Evolutionary conservation across 805 yeast genomes (phyloP).

Genomic region (Blastobotrys parvus): DNA sequence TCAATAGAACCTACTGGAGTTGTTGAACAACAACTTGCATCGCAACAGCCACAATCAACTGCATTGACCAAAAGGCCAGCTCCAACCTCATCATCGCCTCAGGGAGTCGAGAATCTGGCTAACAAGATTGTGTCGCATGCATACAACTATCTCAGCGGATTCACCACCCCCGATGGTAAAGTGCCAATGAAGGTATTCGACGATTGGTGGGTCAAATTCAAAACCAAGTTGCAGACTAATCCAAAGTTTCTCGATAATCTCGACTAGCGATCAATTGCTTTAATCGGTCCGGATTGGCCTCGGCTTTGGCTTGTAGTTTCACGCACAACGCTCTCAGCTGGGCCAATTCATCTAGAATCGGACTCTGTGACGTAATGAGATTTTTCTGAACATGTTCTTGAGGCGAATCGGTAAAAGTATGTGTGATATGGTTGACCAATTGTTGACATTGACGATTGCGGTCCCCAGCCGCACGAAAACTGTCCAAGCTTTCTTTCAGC

Average conservation of each 20-base stretch:
- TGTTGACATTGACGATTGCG: not conserved
- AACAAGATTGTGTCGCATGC: slow-evolving; percentile 87
- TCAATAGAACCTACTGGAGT: slow-evolving; percentile 72
- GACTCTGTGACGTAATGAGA: slow-evolving; percentile 2
- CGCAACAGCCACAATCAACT: slow-evolving; percentile 32
- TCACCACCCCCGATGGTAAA: slow-evolving; percentile 67
- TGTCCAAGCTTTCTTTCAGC: not conserved
- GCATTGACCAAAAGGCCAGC: slow-evolving; percentile 29
- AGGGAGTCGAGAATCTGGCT: slow-evolving; percentile 44
- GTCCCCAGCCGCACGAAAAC: slow-evolving; percentile 1
- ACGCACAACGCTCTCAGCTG: slow-evolving; percentile 3
- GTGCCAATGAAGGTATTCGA: slow-evolving; percentile 85
- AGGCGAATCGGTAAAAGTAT: not conserved
- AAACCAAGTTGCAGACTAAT: slow-evolving; percentile 61
- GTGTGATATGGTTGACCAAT: not conserved
- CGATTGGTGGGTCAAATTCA: slow-evolving; percentile 91
- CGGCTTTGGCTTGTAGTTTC: slow-evolving; percentile 1
- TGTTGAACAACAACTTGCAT: slow-evolving; percentile 51
- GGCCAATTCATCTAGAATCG: slow-evolving; percentile 5
- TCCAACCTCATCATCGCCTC: not conserved
- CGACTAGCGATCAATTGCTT: slow-evolving; percentile 13
- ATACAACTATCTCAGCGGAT: slow-evolving; percentile 84
- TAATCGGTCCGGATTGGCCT: no score
- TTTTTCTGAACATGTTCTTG: slow-evolving; percentile 3
- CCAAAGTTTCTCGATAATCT: slow-evolving; percentile 66